Evolutionary conservation across 106 monocot genomes (phyloP), one percentile per base, ranked within the genome.

Genomic region (Gastrodia elata): DNA sequence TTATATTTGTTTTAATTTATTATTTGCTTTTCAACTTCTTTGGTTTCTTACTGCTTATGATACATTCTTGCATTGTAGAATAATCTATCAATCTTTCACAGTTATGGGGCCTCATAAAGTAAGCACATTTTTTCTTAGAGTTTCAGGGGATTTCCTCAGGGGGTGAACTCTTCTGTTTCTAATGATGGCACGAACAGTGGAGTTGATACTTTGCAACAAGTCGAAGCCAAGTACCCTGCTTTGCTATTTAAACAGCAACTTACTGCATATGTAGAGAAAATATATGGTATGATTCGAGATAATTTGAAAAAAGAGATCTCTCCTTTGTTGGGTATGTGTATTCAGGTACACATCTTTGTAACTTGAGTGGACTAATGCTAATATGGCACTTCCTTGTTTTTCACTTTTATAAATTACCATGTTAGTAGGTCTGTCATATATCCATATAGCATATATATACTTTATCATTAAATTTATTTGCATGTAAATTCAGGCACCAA

Each of bases 251-350:
- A 92, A 80, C 95, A 96, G 67, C 95, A 96, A 75, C 46, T 96
- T 37, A 89, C 91, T 37, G 95, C 91, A 8, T 87, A 83, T 74
- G 80, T 96, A 76, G 95, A 96, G 75, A 96, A 96, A 76, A 96
- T 89, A 41, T 96, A 84, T 78, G 95, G 95, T 48, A 74, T 92
- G 56, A 96, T 96, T 71, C 80, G 91, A 35, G 95, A 96, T 82
- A 89, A 92, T 77, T 52, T 96, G 74, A 96, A 96, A 68, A 96
- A 89, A 81, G 95, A 96, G 41, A 87, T 92, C 74, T 89, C 95
- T 37, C 87, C 91, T 26, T 83, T 91, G 30, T 77, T 94, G 71
- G 72, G 71, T 39, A 84, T 87, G 52, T 94, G 94, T 77, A 94
- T 94, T 77, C 94, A 94, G 86, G 94, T 91, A 43, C 6, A 43